phyloP scores from a whole-genome alignment of 2,329 filamentous ascomycete species.

The Calonectria ilicicola region DNA sequence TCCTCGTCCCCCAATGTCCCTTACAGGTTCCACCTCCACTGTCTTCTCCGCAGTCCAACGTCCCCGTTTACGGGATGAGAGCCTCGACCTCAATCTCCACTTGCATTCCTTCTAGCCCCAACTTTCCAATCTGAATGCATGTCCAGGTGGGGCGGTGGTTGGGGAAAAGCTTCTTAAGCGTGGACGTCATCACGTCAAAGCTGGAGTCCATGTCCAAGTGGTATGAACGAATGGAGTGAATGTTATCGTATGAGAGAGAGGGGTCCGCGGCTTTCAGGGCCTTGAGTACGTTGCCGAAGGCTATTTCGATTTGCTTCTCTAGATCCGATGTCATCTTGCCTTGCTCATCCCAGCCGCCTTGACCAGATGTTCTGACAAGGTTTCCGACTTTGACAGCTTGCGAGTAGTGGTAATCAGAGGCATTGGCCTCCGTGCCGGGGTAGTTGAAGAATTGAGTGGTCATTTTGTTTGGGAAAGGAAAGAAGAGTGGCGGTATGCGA shows the following conservation, averaged over 20 bases:
- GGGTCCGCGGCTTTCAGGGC: constrained; percentile 11
- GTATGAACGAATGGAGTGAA: constrained; percentile 23
- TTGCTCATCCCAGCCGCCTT: constrained; percentile 27
- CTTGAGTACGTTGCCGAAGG: constrained; percentile 20
- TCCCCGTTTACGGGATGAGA: background rate
- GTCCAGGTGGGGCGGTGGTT: constrained; percentile 26
- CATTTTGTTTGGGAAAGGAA: background rate
- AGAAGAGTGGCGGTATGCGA: background rate
- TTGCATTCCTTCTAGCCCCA: constrained; percentile 24
- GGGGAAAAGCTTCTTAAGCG: constrained; percentile 25
- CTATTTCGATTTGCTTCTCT: constrained; percentile 13
- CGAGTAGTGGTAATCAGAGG: constrained; percentile 23
- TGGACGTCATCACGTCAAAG: constrained; percentile 21
- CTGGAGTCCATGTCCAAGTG: constrained; percentile 26
- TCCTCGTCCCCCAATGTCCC: background rate
- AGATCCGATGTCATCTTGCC: constrained; percentile 11
- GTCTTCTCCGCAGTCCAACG: background rate
- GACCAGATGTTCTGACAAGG: constrained; percentile 18
- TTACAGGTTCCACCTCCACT: background rate
- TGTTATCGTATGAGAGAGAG: constrained; percentile 9
- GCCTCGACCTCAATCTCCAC: constrained; percentile 28
- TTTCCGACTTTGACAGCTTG: constrained; percentile 27
- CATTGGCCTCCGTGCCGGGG: constrained; percentile 19
- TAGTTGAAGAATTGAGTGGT: constrained; percentile 25
- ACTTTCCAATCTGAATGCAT: constrained; percentile 27